A percentile compares a stretch with the other conserved stretches of the same genome.
Evolutionary conservation across 148 eudicot species (phyloP).

Genomic region (Vaccinium darrowii): DNA sequence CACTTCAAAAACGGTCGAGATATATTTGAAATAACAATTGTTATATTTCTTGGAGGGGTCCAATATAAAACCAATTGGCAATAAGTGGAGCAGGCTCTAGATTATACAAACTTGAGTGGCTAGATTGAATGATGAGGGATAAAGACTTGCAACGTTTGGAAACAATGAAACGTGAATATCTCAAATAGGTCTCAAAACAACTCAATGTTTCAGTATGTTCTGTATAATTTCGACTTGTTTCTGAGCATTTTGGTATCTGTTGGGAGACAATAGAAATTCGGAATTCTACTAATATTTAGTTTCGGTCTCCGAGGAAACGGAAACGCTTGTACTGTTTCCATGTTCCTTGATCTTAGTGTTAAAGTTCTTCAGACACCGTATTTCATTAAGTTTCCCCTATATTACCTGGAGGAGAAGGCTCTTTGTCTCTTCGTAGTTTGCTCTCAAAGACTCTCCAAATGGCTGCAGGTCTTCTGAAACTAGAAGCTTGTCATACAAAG

Average conservation of each 20-base stretch:
- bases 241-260: neutral
- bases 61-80: no score
- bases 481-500: conserved; percentile 78
- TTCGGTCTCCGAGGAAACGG: neutral
- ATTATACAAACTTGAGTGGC: no score
- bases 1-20: neutral
- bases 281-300: neutral
- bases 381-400: neutral
- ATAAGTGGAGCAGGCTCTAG: no score
- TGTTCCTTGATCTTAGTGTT: neutral
- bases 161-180: neutral
- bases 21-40: neutral
- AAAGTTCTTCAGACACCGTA: neutral
- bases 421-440: conserved; percentile 59
- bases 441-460: conserved; percentile 66
- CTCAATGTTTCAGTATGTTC: neutral
- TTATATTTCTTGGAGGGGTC: no score
- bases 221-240: neutral
- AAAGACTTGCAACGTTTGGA: neutral
- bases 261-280: neutral
- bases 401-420: conserved; percentile 69
- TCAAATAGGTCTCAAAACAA: neutral
- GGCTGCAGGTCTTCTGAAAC: conserved; percentile 61
- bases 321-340: neutral
- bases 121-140: no score